Base-by-base conservation (phyloP, 116 monocot species). In the Phalaenopsis hybrid region DNA sequence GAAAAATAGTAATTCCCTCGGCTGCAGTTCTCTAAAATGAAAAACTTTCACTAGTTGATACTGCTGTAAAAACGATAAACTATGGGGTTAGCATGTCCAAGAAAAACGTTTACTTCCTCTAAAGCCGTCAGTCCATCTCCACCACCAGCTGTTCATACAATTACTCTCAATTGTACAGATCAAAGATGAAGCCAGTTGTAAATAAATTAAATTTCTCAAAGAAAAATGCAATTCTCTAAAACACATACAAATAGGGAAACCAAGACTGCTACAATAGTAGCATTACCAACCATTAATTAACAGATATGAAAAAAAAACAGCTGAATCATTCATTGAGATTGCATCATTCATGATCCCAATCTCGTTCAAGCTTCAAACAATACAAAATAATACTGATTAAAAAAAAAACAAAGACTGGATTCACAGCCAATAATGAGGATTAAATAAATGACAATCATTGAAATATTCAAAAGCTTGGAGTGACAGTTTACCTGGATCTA, bases 401-500 rank as follows among this genome's bases (percentile, higher is more conserved):
- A 6, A 31, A 69, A 6, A 69, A 69, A 0, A 44, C 12, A 46
- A 55, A 73, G 41, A 65, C 23, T 37, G 15, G 13, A 72, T 72
- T 72, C 41, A 37, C 72, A 41, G 33, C 28, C 21, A 67, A 67
- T 67, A 25, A 67, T 16, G 67, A 67, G 67, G 18, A 61, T 61
- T 61, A 28, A 67, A 28, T 11, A 67, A 43, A 72, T 37, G 28
- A 72, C 15, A 41, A 72, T 15, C 13, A 72, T 34, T 72, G 72
- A 72, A 72, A 16, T 41, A 37, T 16, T 72, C 72, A 72, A 41
- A 72, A 0, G 13, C 4, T 37, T n/a, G 41, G 80, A 23, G 52
- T 43, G 21, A 23, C 72, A 33, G 7, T 63, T 85, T 79, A 98
- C 98, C 98, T 85, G 95, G 98, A 87, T 98, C 90, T 86, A 95